phyloP scores from a whole-genome alignment of 768 basidiomycete species.

The Scleroderma citrinum region DNA sequence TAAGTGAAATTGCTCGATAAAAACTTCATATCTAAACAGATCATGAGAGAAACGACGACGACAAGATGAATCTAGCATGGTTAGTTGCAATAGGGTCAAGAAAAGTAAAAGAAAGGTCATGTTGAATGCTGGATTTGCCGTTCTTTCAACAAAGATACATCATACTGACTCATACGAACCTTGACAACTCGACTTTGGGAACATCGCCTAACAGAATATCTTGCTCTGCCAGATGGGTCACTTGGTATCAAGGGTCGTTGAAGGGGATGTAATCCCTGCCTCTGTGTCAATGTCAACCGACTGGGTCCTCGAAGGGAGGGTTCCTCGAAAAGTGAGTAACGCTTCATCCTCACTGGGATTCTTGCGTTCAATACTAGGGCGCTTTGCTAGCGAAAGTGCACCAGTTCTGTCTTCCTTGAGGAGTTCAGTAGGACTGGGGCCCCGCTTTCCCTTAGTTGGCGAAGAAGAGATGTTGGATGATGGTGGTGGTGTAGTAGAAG shows the following conservation, averaged over 20 bases:
- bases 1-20: too few species aligned
- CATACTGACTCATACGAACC: too few species aligned
- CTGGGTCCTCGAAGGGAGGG: slow-evolving; percentile 3
- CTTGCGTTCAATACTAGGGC: slow-evolving; percentile 60
- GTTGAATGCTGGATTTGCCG: too few species aligned
- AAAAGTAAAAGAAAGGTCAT: too few species aligned
- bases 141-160: too few species aligned
- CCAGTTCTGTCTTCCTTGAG: slow-evolving; percentile 55
- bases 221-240: too few species aligned
- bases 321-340: slow-evolving; percentile 8
- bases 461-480: slow-evolving; percentile 17
- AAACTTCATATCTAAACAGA: slow-evolving; percentile 6
- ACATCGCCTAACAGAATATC: too few species aligned
- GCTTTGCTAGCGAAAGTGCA: slow-evolving; percentile 51
- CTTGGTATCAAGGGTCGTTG: too few species aligned
- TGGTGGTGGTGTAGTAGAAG: slow-evolving; percentile 7
- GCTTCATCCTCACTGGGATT: slow-evolving; percentile 7
- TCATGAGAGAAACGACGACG: neutral
- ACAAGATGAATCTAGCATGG: too few species aligned
- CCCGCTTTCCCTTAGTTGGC: slow-evolving; percentile 52
- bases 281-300: neutral
- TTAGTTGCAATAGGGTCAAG: too few species aligned
- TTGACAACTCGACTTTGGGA: too few species aligned
- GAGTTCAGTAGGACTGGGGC: slow-evolving; percentile 67
- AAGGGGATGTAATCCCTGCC: neutral